A percentile compares a stretch with the other conserved stretches of the same genome.
phyloP scores from a whole-genome alignment of 202 grass and related monocot genomes.

The Panicum virgatum region DNA sequence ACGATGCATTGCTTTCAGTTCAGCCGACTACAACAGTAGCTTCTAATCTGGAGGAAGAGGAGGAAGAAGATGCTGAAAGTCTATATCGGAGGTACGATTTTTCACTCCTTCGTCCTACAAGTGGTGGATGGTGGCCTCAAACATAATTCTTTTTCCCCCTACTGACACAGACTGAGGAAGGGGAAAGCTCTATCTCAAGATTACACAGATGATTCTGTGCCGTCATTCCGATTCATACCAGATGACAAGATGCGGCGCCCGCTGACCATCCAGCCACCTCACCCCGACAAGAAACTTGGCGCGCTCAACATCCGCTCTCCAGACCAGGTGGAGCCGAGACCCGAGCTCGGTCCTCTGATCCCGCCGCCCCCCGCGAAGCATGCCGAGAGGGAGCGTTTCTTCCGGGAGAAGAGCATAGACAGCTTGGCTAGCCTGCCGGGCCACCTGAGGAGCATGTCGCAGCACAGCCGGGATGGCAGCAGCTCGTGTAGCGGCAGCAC shows the following conservation, averaged over 20 bases:
- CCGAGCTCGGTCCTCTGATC: conserved; percentile 41
- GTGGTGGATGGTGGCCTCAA: neutral
- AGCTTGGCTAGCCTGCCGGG: conserved; percentile 37
- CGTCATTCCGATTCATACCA: conserved; percentile 58
- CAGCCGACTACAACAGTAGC: conserved; percentile 57
- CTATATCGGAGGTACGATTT: conserved; percentile 67
- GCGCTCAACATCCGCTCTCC: conserved; percentile 38
- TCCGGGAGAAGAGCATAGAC: conserved; percentile 70
- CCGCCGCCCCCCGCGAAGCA: conserved; percentile 77
- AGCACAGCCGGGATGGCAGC: conserved; percentile 64
- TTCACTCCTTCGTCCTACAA: neutral
- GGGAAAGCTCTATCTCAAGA: conserved; percentile 88
- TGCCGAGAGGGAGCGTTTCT: conserved; percentile 72
- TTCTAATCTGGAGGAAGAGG: conserved; percentile 48
- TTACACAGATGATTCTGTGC: conserved; percentile 28
- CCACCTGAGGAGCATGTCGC: conserved; percentile 62
- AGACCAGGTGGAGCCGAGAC: conserved; percentile 44
- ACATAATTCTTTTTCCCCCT: conserved; percentile 1
- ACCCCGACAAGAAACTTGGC: conserved; percentile 37
- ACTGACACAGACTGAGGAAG: conserved; percentile 63
- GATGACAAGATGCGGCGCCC: conserved; percentile 80
- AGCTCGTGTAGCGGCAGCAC: conserved; percentile 86
- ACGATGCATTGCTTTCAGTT: conserved; percentile 84
- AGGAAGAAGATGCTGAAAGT: conserved; percentile 96
- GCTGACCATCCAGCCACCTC: conserved; percentile 61